These are phyloP conservation scores for Debaryomycetaceae sp. DNA, from an alignment of 1,139 yeast species.

Conservation along the genomic window DNA sequence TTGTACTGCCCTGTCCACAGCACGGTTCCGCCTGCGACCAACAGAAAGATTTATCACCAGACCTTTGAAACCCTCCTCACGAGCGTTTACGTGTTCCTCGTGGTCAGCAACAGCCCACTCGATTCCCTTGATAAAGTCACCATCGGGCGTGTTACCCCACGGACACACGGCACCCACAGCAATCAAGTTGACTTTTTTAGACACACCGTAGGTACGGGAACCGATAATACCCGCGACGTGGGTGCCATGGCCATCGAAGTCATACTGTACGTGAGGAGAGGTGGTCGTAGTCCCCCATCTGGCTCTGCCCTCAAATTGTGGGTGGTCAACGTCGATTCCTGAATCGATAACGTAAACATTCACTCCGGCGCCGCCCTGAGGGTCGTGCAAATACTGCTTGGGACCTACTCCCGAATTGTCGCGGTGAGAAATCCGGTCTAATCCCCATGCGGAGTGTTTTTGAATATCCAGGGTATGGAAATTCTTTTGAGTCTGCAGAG, in stretches of 20 bases:
- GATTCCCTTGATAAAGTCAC: slow-evolving; percentile 74
- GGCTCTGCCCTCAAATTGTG: slow-evolving; percentile 87
- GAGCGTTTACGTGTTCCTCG: slow-evolving; percentile 41
- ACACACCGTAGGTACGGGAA: slow-evolving; percentile 65
- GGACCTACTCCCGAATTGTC: slow-evolving; percentile 61
- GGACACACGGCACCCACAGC: slow-evolving; percentile 72
- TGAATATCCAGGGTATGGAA: slow-evolving; percentile 54
- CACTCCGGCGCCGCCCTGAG: slow-evolving; percentile 84
- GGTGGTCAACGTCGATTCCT: slow-evolving; percentile 74
- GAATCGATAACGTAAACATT: slow-evolving; percentile 90
- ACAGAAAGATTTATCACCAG: slow-evolving; percentile 86
- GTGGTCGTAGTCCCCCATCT: slow-evolving; percentile 91
- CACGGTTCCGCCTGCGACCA: slow-evolving; percentile 79
- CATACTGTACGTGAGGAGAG: slow-evolving; percentile 66
- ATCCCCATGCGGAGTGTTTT: slow-evolving; percentile 93
- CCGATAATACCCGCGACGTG: slow-evolving; percentile 86
- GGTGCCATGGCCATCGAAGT: slow-evolving; percentile 93
- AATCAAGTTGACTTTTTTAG: slow-evolving; percentile 62
- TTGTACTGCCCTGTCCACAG: slow-evolving; percentile 72
- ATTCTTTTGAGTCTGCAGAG: too few relatives aligned
- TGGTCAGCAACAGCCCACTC: slow-evolving; percentile 67
- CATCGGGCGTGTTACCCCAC: slow-evolving; percentile 71
- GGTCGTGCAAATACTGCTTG: slow-evolving; percentile 77
- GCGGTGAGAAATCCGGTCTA: slow-evolving; percentile 90
- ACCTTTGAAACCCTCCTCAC: slow-evolving; percentile 63